phyloP scores from a whole-genome alignment of 1,284 basidiomycete genomes.

The Apiotrichum porosum region DNA sequence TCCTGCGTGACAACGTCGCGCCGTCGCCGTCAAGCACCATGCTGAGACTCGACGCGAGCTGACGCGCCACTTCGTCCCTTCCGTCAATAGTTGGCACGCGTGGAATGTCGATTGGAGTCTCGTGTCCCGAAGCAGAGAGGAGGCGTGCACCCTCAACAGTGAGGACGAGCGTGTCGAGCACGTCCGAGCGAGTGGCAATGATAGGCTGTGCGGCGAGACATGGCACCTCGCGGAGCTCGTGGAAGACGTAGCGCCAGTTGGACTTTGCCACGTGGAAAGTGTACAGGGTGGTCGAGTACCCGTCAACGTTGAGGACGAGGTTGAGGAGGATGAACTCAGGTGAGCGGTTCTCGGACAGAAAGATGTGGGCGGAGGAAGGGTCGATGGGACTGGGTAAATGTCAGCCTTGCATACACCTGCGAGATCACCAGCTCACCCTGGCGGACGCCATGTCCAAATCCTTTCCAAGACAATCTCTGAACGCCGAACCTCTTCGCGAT shows the following conservation, averaged over 20 bases:
- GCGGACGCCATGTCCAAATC: conserved; percentile 33
- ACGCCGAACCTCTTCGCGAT: conserved; percentile 19
- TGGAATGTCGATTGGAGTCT: conserved; percentile 43
- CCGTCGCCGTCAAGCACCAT: conserved; percentile 25
- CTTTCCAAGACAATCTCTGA: conserved; percentile 41
- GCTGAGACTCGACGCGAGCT: conserved; percentile 33
- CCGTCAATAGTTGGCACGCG: conserved; percentile 26
- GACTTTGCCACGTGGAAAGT: conserved; percentile 52
- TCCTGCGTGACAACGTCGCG: background rate
- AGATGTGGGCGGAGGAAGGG: conserved; percentile 46
- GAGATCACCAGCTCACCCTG: conserved; percentile 32
- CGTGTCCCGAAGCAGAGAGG: conserved; percentile 58
- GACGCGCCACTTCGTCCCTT: conserved; percentile 27
- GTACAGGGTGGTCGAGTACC: conserved; percentile 53
- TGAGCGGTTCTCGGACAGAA: conserved; percentile 34
- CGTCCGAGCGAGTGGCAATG: conserved; percentile 57
- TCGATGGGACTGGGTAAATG: conserved; percentile 35
- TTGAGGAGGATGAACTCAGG: conserved; percentile 28
- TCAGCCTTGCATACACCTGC: no score
- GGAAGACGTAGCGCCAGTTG: conserved; percentile 21
- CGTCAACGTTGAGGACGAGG: conserved; percentile 51
- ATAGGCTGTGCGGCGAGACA: conserved; percentile 57
- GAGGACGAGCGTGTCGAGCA: conserved; percentile 66
- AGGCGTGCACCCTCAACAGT: conserved; percentile 55
- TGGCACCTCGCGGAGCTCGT: conserved; percentile 40